phyloP scores from a whole-genome alignment of 257 asterid genomes.

The Scutellaria minor region DNA sequence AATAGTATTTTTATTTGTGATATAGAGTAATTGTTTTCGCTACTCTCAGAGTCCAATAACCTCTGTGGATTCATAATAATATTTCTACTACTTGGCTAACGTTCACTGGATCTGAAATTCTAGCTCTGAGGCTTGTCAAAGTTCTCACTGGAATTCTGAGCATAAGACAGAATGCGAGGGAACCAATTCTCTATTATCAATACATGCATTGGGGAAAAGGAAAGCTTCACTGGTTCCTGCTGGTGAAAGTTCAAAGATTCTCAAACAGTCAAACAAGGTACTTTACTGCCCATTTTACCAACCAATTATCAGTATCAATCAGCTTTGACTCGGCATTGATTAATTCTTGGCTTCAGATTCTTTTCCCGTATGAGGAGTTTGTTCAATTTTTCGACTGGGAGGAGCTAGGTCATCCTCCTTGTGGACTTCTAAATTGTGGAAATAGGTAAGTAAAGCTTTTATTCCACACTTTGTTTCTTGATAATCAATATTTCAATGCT shows the following conservation, averaged over 20 bases:
- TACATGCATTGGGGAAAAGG: constrained; percentile 40
- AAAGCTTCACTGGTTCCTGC: constrained; percentile 41
- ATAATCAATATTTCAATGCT: constrained; percentile 5
- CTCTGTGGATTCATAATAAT: neutral
- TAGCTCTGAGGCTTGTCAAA: constrained; percentile 79
- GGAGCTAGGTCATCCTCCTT: constrained; percentile 71
- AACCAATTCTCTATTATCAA: constrained; percentile 37
- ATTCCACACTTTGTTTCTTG: constrained; percentile 20
- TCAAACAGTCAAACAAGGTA: constrained; percentile 39
- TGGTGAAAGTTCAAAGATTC: constrained; percentile 49
- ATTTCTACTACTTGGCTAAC: constrained; percentile 15
- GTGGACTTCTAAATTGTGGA: constrained; percentile 90
- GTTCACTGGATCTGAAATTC: constrained; percentile 21
- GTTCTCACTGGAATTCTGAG: constrained; percentile 67
- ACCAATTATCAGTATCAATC: neutral
- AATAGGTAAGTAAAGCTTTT: constrained; percentile 57
- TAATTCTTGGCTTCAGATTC: constrained; percentile 57
- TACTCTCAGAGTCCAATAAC: neutral
- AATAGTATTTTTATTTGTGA: neutral
- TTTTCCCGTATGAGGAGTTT: constrained; percentile 83
- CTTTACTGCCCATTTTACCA: neutral
- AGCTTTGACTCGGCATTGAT: neutral
- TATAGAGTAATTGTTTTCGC: neutral
- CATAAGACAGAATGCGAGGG: constrained; percentile 65
- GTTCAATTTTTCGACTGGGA: constrained; percentile 67